Base-by-base conservation (phyloP, 306 rosid species). In the Trichosanthes cucumerina region DNA sequence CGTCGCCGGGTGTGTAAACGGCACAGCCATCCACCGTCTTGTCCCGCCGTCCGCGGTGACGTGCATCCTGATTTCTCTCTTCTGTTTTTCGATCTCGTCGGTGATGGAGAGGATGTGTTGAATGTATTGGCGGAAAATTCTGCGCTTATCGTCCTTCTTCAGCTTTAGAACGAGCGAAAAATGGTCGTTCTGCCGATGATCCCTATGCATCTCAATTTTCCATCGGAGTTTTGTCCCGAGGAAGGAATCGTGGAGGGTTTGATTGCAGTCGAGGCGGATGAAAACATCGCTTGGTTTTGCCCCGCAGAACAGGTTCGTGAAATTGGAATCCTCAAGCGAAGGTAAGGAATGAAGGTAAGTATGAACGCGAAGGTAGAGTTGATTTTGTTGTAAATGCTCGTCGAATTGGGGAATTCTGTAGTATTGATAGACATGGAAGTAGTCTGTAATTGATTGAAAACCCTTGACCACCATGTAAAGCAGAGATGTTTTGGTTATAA, bases 61-160 rank as follows among this genome's bases (percentile, higher is more conserved):
- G 76, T 87, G 80, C 16, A 95, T 86, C 62, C 79, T 88, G 21
- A 88, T 70, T 64, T 92, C 96, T 54, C 86, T 92, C 15, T 80
- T 85, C 1, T 86, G 79, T 65, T 86, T 91, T 26, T 88, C 98
- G 56, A 93, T 77, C 54, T 94, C 98, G 7, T 91, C 96, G 0
- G 89, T 80, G 0, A 88, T 86, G 0, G 97, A 74, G 16, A 92
- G 88, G 12, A 95, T 86, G 82, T 91, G 97, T 84, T 92, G 98
- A 62, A 95, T 86, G 71, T 95, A 95, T 79, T 91, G 98, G 0
- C 90, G 93, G 81, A 95, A 92, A 49, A 95, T 82, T 41, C 98
- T 78, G 10, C 91, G 88, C 76, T 88, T 90, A 81, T 95, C 98
- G 15, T 82, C 81, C 87, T 86, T 89, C 63, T 80, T 87, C 28